Conservation (phyloP, 148 eudicot species). For the Nyssa sinensis region DNA sequence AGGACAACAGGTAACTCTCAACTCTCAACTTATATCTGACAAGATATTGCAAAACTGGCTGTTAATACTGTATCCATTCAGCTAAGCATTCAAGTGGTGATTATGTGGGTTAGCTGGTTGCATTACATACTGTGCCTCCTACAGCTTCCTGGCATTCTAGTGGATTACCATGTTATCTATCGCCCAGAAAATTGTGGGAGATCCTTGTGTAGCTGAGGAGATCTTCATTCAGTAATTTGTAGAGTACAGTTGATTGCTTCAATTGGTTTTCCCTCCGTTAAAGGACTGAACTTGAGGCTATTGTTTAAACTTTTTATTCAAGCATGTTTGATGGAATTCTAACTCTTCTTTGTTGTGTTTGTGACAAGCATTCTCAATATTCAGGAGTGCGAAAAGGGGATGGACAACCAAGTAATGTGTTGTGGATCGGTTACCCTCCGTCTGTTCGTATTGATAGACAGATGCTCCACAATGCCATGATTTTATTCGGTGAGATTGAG, state of each 20-base stretch:
- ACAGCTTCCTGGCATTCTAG: neutral
- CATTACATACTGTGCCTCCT: neutral
- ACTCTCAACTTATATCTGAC: neutral
- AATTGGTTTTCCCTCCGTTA: neutral
- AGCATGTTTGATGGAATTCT: neutral
- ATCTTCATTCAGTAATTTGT: too few relatives aligned
- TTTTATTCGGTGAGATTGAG: conserved; percentile 85
- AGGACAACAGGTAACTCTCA: conserved; percentile 54
- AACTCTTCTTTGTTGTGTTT: conserved; percentile 6
- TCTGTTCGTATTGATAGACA: conserved; percentile 64
- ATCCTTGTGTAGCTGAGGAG: neutral
- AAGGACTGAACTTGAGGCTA: conserved; percentile 2
- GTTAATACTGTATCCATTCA: neutral
- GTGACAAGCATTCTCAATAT: conserved; percentile 51
- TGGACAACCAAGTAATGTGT: conserved; percentile 60
- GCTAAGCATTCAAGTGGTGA: neutral
- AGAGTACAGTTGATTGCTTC: neutral
- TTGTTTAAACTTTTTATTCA: conserved; percentile 5
- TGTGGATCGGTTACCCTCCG: conserved; percentile 74
- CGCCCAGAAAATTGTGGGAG: neutral
- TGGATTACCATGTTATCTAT: neutral
- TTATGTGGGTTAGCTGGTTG: neutral
- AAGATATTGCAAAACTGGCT: neutral
- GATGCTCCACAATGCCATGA: conserved; percentile 86
- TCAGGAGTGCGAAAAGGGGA: conserved; percentile 42